A percentile compares a stretch with the other conserved stretches of the same genome.
Evolutionary conservation across 306 rosid species (phyloP).

Genomic region (Rosa multiflora): DNA sequence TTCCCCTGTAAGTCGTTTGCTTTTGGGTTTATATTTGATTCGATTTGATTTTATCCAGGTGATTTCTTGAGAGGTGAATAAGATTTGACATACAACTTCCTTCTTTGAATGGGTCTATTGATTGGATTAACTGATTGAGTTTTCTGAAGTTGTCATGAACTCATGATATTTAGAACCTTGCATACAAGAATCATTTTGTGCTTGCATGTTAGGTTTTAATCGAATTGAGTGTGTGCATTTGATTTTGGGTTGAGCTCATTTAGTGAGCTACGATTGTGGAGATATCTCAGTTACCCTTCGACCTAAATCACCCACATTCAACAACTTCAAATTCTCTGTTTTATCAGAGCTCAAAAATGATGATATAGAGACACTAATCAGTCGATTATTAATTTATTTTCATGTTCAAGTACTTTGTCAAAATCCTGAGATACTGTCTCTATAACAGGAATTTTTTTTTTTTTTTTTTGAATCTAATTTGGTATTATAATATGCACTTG

Average conservation of each 20-base stretch:
- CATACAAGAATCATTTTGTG: background rate
- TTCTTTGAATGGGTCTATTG: no score
- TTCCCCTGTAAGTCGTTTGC: slow-evolving; percentile 34
- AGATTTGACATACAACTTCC: no score
- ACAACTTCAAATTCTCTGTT: background rate
- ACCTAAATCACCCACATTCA: background rate
- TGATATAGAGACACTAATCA: background rate
- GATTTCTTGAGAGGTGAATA: background rate
- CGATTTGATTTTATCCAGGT: no score
- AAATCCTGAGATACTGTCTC: background rate
- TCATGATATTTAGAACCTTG: no score
- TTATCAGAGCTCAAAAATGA: slow-evolving; percentile 13
- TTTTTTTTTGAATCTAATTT: slow-evolving; percentile 71
- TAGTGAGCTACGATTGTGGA: background rate
- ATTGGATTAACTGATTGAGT: no score
- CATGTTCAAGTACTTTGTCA: slow-evolving; percentile 8
- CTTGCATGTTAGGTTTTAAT: background rate
- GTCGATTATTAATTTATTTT: slow-evolving; percentile 5
- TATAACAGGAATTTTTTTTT: background rate
- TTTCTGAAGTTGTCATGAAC: no score
- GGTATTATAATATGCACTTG: slow-evolving; percentile 97
- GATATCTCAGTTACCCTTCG: background rate
- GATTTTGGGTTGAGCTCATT: background rate
- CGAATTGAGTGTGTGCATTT: background rate
- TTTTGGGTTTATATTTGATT: background rate